phyloP scores from a whole-genome alignment of 2,329 filamentous ascomycete species.

The Hypoxylon sp. region DNA sequence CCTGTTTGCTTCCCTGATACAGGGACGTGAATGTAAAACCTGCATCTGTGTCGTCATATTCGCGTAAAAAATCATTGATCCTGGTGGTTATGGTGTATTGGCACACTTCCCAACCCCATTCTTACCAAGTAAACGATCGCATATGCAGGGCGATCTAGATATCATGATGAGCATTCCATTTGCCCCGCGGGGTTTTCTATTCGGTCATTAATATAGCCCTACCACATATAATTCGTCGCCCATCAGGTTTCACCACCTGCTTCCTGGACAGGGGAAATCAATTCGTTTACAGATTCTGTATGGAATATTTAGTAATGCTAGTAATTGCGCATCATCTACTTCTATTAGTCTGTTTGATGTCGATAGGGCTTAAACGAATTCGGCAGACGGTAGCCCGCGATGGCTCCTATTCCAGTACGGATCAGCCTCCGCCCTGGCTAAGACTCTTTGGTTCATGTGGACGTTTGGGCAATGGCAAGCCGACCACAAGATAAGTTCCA shows the following conservation, averaged over 20 bases:
- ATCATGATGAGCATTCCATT: slow-evolving; percentile 11
- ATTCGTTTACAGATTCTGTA: not conserved
- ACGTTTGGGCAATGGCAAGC: too few relatives aligned
- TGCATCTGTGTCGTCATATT: slow-evolving; percentile 32
- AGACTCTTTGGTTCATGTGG: not conserved
- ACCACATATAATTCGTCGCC: slow-evolving; percentile 7
- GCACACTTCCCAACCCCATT: slow-evolving; percentile 3
- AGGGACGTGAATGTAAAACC: not conserved
- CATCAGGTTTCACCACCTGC: slow-evolving; percentile 9
- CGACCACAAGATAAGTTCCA: too few relatives aligned
- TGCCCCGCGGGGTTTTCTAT: slow-evolving; percentile 1
- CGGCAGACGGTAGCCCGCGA: slow-evolving; percentile 42
- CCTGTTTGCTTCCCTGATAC: slow-evolving; percentile 1
- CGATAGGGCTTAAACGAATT: slow-evolving; percentile 48
- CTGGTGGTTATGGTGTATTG: slow-evolving; percentile 10
- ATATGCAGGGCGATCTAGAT: slow-evolving; percentile 29
- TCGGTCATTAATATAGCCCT: slow-evolving; percentile 1
- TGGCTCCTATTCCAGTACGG: not conserved
- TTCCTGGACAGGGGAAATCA: not conserved
- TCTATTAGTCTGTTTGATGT: slow-evolving; percentile 43
- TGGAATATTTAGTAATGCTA: not conserved
- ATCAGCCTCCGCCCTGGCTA: not conserved
- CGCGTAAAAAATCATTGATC: slow-evolving; percentile 8
- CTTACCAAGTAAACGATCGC: slow-evolving; percentile 12
- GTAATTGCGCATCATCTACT: not conserved